These are phyloP conservation scores for Chlorokybus atmophyticus DNA, from an alignment of 139 green algal species.

Conservation along the genomic window DNA sequence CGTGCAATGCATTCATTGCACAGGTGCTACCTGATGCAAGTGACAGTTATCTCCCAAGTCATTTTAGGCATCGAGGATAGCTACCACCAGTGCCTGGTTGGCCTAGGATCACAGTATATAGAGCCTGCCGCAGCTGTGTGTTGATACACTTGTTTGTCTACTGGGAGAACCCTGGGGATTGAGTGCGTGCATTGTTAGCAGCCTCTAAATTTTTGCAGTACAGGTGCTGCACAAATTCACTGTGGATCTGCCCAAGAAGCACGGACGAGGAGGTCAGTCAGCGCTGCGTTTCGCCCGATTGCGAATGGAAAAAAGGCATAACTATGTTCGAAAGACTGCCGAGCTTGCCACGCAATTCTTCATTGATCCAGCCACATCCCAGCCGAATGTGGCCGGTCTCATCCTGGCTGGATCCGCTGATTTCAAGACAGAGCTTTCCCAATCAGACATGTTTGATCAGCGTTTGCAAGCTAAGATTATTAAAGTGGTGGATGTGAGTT, in stretches of 20 bases:
- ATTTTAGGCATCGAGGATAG: no score
- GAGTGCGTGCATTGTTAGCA: no score
- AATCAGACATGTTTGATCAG: slow-evolving; percentile 93
- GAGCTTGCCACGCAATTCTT: slow-evolving; percentile 80
- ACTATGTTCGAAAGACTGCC: slow-evolving; percentile 95
- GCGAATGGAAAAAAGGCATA: slow-evolving; percentile 96
- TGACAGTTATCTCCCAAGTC: no score
- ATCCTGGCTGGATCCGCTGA: slow-evolving; percentile 88
- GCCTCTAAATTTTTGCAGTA: no score
- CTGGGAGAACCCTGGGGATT: no score
- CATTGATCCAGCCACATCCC: slow-evolving; percentile 43
- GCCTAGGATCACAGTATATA: no score
- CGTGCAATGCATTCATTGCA: no score
- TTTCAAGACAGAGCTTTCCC: slow-evolving; percentile 92
- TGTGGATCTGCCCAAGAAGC: slow-evolving; percentile 98
- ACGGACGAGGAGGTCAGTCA: slow-evolving; percentile 84
- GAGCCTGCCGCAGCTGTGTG: no score
- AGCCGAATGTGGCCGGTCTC: slow-evolving; percentile 85
- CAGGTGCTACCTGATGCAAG: no score
- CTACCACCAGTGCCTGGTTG: no score
- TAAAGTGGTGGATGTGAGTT: slow-evolving; percentile 90
- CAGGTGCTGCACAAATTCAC: slow-evolving; percentile 91
- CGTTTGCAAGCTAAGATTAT: slow-evolving; percentile 80
- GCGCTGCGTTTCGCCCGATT: slow-evolving; percentile 95
- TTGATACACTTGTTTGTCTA: no score